Conservation (phyloP, 2,329 filamentous ascomycete species). For the Aurifilum marmelostoma region DNA sequence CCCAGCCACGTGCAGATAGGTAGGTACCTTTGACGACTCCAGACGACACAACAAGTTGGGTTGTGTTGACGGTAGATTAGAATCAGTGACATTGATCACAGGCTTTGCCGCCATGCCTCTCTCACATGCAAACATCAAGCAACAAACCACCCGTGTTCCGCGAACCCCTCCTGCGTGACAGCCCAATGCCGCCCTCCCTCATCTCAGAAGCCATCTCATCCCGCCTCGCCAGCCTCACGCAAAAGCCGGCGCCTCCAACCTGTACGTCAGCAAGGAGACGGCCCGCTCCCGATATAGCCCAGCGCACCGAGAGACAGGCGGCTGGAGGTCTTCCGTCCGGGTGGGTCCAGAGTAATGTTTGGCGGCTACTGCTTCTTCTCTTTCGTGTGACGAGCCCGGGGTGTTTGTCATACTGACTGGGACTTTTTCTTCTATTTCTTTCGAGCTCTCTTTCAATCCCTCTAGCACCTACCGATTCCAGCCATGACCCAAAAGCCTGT, state of each 20-base stretch:
- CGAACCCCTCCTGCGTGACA: not conserved
- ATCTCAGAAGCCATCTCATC: not conserved
- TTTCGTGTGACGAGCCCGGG: not conserved
- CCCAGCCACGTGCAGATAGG: too few species aligned
- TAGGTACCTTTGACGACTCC: too few species aligned
- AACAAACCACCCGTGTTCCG: not conserved
- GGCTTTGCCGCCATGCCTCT: not conserved
- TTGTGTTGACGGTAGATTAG: too few species aligned
- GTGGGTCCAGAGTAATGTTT: not conserved
- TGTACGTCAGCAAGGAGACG: not conserved
- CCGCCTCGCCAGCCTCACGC: not conserved
- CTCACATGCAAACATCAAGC: not conserved
- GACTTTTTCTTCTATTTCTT: too few species aligned
- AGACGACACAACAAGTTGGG: too few species aligned
- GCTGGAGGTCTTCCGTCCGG: not conserved
- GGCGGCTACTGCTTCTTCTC: not conserved
- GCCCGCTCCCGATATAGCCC: not conserved
- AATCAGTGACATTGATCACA: not conserved
- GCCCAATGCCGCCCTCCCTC: not conserved
- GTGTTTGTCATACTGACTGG: too few species aligned
- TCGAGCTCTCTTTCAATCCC: too few species aligned
- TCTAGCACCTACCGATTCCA: too few species aligned
- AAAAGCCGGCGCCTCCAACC: not conserved
- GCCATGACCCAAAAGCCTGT: too few species aligned
- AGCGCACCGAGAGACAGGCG: not conserved